phyloP scores from a whole-genome alignment of 805 yeast species.

The Candida boidinii region DNA sequence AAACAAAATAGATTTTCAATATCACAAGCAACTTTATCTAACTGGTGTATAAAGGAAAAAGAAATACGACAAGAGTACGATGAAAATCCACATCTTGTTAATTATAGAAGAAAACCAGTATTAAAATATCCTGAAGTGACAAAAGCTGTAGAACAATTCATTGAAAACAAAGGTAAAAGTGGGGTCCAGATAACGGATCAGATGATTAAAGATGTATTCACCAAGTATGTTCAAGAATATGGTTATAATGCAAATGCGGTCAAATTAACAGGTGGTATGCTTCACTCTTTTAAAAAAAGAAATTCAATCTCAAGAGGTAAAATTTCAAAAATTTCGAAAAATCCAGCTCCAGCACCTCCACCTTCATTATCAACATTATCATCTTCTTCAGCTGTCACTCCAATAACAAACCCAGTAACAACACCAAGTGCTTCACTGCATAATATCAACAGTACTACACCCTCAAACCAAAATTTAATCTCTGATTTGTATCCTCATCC shows the following conservation, averaged over 20 bases:
- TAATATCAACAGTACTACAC: no score
- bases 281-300: constrained; percentile 24
- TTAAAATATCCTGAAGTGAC: constrained; percentile 26
- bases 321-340: not conserved
- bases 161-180: constrained; percentile 8
- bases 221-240: constrained; percentile 8
- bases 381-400: not conserved
- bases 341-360: not conserved
- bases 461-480: not conserved
- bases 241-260: constrained; percentile 16
- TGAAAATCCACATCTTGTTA: constrained; percentile 18
- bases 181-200: constrained; percentile 19
- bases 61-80: constrained; percentile 14
- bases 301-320: constrained; percentile 15
- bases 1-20: constrained; percentile 16
- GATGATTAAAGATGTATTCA: constrained; percentile 13
- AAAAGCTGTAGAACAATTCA: constrained; percentile 19
- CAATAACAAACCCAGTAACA: not conserved
- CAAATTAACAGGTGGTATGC: constrained; percentile 25
- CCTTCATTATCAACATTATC: not conserved
- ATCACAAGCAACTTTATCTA: constrained; percentile 27
- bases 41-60: constrained; percentile 21
- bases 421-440: not conserved
- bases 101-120: constrained; percentile 23
- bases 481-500: no score